phyloP scores from a whole-genome alignment of 2,329 filamentous ascomycete species.

The Fusarium sp. region DNA sequence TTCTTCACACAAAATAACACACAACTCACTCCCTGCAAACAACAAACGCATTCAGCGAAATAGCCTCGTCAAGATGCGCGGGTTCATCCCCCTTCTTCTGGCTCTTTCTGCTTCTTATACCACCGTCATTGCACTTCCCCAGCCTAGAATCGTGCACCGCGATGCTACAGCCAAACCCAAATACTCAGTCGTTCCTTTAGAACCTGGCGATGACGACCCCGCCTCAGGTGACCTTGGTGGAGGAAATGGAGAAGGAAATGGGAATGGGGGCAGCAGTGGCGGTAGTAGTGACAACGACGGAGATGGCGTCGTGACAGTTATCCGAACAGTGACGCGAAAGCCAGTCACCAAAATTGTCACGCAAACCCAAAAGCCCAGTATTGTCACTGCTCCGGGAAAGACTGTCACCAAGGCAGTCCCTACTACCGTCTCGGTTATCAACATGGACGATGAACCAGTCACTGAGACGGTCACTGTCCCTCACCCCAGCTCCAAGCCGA shows the following conservation, averaged over 20 bases:
- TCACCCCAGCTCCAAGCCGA: conserved; percentile 8
- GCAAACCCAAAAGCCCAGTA: conserved; percentile 40
- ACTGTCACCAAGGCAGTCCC: conserved; percentile 43
- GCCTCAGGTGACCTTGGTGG: conserved; percentile 32
- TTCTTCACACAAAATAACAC: not conserved
- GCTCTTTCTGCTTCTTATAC: conserved; percentile 44
- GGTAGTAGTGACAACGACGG: conserved; percentile 25
- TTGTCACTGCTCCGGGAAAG: conserved; percentile 40
- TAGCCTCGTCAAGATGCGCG: conserved; percentile 45
- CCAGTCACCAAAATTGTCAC: conserved; percentile 44
- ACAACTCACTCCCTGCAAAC: not conserved
- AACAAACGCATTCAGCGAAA: conserved; percentile 5
- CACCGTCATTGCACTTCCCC: conserved; percentile 43
- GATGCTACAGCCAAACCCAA: conserved; percentile 42
- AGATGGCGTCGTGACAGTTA: conserved; percentile 45
- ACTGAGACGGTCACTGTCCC: conserved; percentile 44
- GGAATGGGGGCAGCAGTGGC: conserved; percentile 14
- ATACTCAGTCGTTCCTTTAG: conserved; percentile 53
- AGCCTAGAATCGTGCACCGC: conserved; percentile 37
- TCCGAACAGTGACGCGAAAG: conserved; percentile 46
- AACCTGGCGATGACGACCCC: conserved; percentile 43
- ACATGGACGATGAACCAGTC: conserved; percentile 35
- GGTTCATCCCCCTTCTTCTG: conserved; percentile 42
- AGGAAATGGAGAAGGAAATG: conserved; percentile 22
- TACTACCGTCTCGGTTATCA: conserved; percentile 47